Evolutionary conservation across 2,329 filamentous ascomycete species (phyloP).

Genomic region (Trichoderma sp.): DNA sequence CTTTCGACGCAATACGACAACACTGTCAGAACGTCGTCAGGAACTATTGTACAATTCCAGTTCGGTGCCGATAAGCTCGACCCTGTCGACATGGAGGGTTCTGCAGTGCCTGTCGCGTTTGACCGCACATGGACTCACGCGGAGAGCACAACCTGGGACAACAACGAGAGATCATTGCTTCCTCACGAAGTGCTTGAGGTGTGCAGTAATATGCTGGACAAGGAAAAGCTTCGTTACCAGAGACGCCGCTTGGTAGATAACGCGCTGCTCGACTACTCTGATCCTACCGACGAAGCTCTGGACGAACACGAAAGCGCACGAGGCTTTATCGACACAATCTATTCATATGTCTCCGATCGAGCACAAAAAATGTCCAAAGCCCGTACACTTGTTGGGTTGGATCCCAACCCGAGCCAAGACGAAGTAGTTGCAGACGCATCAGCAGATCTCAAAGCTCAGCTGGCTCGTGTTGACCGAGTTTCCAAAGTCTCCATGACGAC

Average conservation of each 20-base stretch:
- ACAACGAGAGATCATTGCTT: constrained; percentile 70
- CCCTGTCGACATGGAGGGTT: constrained; percentile 96
- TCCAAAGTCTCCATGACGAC: constrained; percentile 80
- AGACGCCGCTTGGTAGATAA: constrained; percentile 63
- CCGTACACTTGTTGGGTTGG: constrained; percentile 54
- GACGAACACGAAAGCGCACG: constrained; percentile 82
- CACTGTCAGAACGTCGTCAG: constrained; percentile 88
- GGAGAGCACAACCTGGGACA: constrained; percentile 75
- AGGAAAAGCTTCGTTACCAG: constrained; percentile 65
- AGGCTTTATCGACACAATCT: constrained; percentile 77
- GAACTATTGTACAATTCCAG: constrained; percentile 91
- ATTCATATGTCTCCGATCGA: constrained; percentile 66
- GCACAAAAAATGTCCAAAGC: constrained; percentile 61
- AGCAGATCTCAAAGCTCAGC: constrained; percentile 29
- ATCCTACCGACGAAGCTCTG: constrained; percentile 66
- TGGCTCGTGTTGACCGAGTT: constrained; percentile 64
- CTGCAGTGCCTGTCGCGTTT: constrained; percentile 89
- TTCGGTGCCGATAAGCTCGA: constrained; percentile 96
- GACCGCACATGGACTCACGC: constrained; percentile 85
- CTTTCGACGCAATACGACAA: constrained; percentile 91
- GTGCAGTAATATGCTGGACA: constrained; percentile 67
- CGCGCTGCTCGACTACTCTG: constrained; percentile 67
- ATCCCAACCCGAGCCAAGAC: constrained; percentile 27
- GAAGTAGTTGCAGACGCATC: constrained; percentile 27
- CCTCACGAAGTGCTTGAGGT: constrained; percentile 72